These are phyloP conservation scores for Ceratocystiopsis brevicomis DNA, from an alignment of 2,329 filamentous ascomycete species.

Conservation along the genomic window DNA sequence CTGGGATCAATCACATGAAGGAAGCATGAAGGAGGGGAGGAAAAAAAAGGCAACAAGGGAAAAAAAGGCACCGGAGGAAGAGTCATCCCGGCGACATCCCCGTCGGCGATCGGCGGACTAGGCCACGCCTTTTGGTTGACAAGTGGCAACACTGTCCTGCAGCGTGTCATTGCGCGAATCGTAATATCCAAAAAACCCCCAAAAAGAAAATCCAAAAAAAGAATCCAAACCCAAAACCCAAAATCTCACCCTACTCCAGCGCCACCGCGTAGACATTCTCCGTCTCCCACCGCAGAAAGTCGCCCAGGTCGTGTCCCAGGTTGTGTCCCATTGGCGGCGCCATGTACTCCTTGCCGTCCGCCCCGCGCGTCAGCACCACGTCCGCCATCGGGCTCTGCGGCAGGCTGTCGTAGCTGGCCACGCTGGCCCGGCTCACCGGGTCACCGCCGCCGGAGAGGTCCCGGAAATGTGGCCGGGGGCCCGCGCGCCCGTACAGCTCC, in stretches of 20 bases:
- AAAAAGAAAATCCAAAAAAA: too few species aligned
- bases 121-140: neutral
- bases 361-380: constrained; percentile 22
- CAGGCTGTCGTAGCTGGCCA: constrained; percentile 23
- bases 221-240: too few species aligned
- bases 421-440: constrained; percentile 2
- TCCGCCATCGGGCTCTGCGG: constrained; percentile 33
- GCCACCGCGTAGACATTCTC: constrained; percentile 24
- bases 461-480: neutral
- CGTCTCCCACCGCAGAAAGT: constrained; percentile 39
- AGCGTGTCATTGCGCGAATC: too few species aligned
- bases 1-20: too few species aligned
- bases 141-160: neutral
- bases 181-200: too few species aligned
- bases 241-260: neutral
- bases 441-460: neutral
- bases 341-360: constrained; percentile 20
- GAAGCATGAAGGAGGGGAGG: neutral
- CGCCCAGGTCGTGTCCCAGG: constrained; percentile 36
- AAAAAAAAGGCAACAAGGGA: too few species aligned
- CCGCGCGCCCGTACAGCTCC: too few species aligned
- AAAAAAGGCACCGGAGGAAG: neutral
- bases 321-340: constrained; percentile 41
- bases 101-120: too few species aligned
- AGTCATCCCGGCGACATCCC: neutral